Evolutionary conservation across 2,329 filamentous ascomycete genomes (phyloP).

Genomic region (Acrodontium crateriforme): DNA sequence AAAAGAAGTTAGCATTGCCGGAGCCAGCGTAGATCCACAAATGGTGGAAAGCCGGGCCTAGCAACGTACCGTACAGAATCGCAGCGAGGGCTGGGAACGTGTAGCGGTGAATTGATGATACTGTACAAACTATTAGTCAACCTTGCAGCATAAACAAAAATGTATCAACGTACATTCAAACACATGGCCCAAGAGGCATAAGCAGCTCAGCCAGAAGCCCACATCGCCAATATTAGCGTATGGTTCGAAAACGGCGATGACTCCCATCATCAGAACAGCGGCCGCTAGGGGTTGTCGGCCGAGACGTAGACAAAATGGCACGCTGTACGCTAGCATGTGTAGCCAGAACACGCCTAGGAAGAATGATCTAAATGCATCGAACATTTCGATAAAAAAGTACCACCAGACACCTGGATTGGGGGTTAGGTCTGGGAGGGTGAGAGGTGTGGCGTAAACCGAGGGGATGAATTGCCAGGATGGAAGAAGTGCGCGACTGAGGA

Average conservation of each 20-base stretch:
- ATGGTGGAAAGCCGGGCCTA: conserved; percentile 92
- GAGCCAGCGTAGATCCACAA: conserved; percentile 97
- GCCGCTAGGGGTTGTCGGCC: conserved; percentile 78
- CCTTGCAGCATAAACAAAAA: not conserved
- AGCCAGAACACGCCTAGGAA: conserved; percentile 98
- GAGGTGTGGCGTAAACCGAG: conserved; percentile 85
- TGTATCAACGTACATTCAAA: conserved; percentile 52
- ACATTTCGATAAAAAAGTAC: conserved; percentile 99
- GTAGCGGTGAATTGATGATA: conserved; percentile 60
- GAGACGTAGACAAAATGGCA: conserved; percentile 69
- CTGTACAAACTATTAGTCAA: conserved; percentile 28
- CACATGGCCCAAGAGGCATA: conserved; percentile 80
- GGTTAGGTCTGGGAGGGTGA: conserved; percentile 80
- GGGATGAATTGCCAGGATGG: conserved; percentile 76
- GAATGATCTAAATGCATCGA: conserved; percentile 93
- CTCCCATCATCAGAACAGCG: conserved; percentile 68
- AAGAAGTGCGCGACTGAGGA: conserved; percentile 59
- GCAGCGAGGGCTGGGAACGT: conserved; percentile 74
- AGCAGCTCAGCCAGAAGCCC: conserved; percentile 66
- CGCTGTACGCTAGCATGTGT: conserved; percentile 80
- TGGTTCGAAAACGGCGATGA: conserved; percentile 92
- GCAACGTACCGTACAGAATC: conserved; percentile 72
- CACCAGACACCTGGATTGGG: conserved; percentile 96
- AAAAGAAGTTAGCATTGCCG: conserved; percentile 98
- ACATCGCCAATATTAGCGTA: conserved; percentile 90